phyloP scores from a whole-genome alignment of 495 filamentous ascomycete species.

The Patellaria atrata region DNA sequence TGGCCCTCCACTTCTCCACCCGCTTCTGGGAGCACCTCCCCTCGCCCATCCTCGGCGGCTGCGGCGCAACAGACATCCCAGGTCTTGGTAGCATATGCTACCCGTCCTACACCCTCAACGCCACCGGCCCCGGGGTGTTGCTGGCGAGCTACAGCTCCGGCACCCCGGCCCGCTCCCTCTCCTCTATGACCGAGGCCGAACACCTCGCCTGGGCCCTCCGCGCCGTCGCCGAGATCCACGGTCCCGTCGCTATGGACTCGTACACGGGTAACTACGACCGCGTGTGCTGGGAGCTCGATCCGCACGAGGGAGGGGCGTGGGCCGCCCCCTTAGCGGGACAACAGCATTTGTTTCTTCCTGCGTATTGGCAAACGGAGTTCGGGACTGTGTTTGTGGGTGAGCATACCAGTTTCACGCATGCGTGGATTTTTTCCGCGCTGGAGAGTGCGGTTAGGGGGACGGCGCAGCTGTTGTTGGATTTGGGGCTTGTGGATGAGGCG shows the following conservation, averaged over 20 bases:
- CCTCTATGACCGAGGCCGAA: constrained; percentile 34
- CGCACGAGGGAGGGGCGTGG: constrained; percentile 40
- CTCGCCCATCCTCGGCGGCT: constrained; percentile 49
- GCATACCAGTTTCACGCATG: constrained; percentile 60
- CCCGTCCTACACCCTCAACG: constrained; percentile 49
- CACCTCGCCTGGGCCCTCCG: constrained; percentile 41
- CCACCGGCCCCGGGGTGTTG: constrained; percentile 45
- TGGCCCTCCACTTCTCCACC: constrained; percentile 46
- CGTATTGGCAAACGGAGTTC: constrained; percentile 53
- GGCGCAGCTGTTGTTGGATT: constrained; percentile 48
- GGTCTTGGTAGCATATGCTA: constrained; percentile 48
- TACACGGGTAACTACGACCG: constrained; percentile 46
- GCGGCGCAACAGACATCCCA: constrained; percentile 41
- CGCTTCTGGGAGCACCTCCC: constrained; percentile 55
- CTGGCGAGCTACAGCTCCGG: constrained; percentile 41
- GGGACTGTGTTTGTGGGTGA: constrained; percentile 54
- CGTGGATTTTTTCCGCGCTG: constrained; percentile 55
- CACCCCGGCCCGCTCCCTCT: constrained; percentile 33
- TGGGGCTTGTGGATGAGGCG: constrained; percentile 56
- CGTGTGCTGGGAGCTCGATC: constrained; percentile 44
- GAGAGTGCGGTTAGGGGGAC: constrained; percentile 52
- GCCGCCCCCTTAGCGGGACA: constrained; percentile 40
- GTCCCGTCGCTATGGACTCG: constrained; percentile 37
- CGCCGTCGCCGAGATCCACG: constrained; percentile 48
- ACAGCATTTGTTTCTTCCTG: constrained; percentile 51